Evolutionary conservation across 208 protist genomes (phyloP), one percentile per base, ranked within the genome.

Genomic region (Endotrypanum monterogeii): DNA sequence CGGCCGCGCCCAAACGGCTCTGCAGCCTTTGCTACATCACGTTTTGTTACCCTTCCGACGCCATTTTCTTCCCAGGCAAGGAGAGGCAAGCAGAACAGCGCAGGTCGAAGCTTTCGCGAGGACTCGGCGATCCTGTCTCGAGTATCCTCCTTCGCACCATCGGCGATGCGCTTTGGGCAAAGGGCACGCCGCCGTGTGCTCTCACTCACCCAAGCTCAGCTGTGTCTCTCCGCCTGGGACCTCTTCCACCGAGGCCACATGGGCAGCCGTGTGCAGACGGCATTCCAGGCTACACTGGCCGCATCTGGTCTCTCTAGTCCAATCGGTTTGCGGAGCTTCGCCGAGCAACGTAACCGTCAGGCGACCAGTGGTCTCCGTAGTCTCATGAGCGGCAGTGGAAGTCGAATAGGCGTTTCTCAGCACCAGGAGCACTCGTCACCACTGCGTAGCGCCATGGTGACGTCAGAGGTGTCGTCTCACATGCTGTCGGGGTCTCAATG

Each of bases 111-210:
- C 65, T 25, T 72, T 20, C 76, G 71, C 66, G 76, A 81, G 14
- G 76, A 81, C 58, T 81, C 76, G 1, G 67, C 66, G 23, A 6
- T 76, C 0, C 71, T 81, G 35, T 81, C 76, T 1, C 76, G 55
- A 23, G 71, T 48, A 18, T 81, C 76, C 39, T 81, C 76, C 23
- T 76, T 73, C 58, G 61, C 76, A 0, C 63, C 76, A 20, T 55
- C 65, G 0, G 67, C 68, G 18, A 35, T 56, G 56, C 76, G 76
- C 11, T 63, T 76, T 51, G 71, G 57, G 23, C 76, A 76, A 66
- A 71, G 76, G 28, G 55, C 76, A 57, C 76, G 69, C 51, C 76
- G 76, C 11, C 76, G 76, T 58, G 71, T 56, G 25, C 14, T 73
- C 14, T 18, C 66, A 30, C n/a, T 73, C 50, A 52, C 32, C 41